Evolutionary conservation across 2,329 filamentous ascomycete genomes (phyloP), one percentile per base, ranked within the genome.

Genomic region (Myriosclerotinia duriaeana): DNA sequence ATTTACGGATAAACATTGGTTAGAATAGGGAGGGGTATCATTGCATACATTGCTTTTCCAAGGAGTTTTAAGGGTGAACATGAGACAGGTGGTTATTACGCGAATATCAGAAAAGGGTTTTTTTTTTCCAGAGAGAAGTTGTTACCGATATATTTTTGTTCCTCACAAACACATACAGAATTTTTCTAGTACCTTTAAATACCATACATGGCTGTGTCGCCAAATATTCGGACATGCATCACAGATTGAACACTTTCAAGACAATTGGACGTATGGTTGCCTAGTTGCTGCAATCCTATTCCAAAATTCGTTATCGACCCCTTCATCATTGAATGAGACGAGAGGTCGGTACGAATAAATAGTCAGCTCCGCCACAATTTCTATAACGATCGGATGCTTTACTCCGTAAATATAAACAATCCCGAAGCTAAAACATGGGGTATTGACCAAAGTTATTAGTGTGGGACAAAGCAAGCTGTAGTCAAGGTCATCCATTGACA

Each of bases 21-120:
- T 52, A 61, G 34, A 50, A 26, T 40, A 40, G 58, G 58, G 58
- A 38, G 44, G 46, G 46, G 50, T 61, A 61, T 61, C 58, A 50
- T 61, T 52, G 44, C 30, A 9, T 50, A 30, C n/a, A 40, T 61
- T 56, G 34, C 44, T 61, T 22, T 50, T 22, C 30, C n/a, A 61
- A 50, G 58, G 58, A 50, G 46, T 50, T 61, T 38, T 61, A 38
- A 30, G 44, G 58, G 58, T 38, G n/a, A n/a, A 42, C 30, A 58
- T 30, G 26, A 50, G 44, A 60, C 38, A 50, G 44, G 50, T 50
- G 58, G n/a, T 26, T 50, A 38, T 38, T 14, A 50, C 34, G 44
- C 30, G 44, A 50, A 60, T 38, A 50, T 50, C 8, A 48, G 50
- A 20, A 50, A 38, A 38, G 22, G 17, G n/a, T 22, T 55, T 12